These are phyloP conservation scores for Colletotrichum coccodes DNA, from an alignment of 2,329 filamentous ascomycete species.

Conservation along the genomic window DNA sequence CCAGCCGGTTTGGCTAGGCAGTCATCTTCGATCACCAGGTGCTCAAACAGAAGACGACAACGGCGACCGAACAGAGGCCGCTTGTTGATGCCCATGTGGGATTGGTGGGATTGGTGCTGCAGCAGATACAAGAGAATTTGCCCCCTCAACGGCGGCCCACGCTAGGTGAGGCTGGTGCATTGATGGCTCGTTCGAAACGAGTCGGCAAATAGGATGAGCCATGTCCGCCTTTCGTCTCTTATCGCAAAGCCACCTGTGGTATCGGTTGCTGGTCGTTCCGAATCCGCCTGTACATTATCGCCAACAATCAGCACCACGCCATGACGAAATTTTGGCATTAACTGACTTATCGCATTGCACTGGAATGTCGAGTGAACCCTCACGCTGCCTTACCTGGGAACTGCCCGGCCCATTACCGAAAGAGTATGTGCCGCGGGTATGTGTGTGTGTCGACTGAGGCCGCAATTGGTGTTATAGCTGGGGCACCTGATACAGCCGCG, in stretches of 20 bases:
- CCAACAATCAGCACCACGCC: slow-evolving; percentile 6
- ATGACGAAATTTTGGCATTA: neutral
- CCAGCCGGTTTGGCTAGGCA: neutral
- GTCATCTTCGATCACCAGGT: neutral
- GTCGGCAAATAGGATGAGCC: slow-evolving; percentile 20
- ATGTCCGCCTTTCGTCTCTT: neutral
- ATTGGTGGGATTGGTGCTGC: neutral
- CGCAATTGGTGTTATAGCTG: neutral
- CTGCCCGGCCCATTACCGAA: neutral
- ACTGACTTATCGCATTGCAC: neutral
- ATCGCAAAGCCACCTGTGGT: slow-evolving; percentile 15
- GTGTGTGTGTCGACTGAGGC: neutral
- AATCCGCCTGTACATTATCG: neutral
- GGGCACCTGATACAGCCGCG: neutral
- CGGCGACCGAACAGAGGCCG: neutral
- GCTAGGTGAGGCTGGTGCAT: slow-evolving; percentile 1
- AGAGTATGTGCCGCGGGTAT: neutral
- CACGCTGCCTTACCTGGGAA: neutral
- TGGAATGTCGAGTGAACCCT: neutral
- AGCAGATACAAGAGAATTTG: neutral
- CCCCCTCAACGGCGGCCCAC: neutral
- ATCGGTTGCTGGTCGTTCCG: slow-evolving; percentile 11
- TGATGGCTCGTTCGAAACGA: slow-evolving; percentile 24
- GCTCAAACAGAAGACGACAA: neutral
- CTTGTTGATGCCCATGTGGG: neutral